Evolutionary conservation across 768 basidiomycete genomes (phyloP).

Genomic region (Boletus rex-veris): DNA sequence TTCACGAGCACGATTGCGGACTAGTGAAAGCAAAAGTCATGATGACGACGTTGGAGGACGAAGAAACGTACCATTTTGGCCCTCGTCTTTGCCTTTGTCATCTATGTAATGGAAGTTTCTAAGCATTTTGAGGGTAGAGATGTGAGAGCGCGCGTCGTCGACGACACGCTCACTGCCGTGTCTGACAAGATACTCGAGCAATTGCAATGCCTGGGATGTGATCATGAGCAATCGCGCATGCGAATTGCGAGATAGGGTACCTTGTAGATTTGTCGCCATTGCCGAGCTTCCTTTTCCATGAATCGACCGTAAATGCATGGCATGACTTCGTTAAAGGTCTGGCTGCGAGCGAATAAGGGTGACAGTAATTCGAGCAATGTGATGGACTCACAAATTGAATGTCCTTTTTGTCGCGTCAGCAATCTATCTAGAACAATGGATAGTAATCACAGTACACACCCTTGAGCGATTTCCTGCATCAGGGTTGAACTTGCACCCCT

Average conservation of each 20-base stretch:
- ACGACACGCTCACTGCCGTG: conserved; percentile 97
- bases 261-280: conserved; percentile 99
- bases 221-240: conserved; percentile 1
- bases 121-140: conserved; percentile 96
- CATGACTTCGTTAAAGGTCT: conserved; percentile 99
- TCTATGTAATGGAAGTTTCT: conserved; percentile 98
- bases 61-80: conserved; percentile 78
- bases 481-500: conserved; percentile 98
- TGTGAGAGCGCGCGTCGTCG: conserved; percentile 92
- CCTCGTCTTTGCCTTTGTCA: conserved; percentile 98
- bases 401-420: conserved; percentile 54
- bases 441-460: conserved; percentile 48
- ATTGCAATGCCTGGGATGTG: conserved; percentile 68
- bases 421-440: neutral
- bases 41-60: neutral
- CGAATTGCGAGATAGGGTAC: conserved; percentile 32
- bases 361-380: neutral
- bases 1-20: conserved; percentile 91
- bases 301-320: conserved; percentile 92
- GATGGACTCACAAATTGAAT: conserved; percentile 83
- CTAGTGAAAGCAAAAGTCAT: conserved; percentile 40
- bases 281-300: conserved; percentile 97
- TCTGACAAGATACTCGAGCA: conserved; percentile 94
- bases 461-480: conserved; percentile 98
- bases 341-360: conserved; percentile 45